Evolutionary conservation across 257 asterid genomes (phyloP).

Genomic region (Rhazya stricta): DNA sequence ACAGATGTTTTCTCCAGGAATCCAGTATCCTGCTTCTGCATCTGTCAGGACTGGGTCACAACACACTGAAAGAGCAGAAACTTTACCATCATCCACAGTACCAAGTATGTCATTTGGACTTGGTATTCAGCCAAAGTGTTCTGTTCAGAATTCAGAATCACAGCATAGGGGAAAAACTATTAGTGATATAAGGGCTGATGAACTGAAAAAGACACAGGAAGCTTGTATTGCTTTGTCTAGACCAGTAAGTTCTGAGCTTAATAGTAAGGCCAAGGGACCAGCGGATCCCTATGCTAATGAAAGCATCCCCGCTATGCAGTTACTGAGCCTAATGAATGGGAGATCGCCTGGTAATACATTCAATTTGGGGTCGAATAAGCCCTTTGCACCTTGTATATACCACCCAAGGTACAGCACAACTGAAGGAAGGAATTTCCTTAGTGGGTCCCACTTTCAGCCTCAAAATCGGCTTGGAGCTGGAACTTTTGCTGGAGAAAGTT

Average conservation of each 20-base stretch:
- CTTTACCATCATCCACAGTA: conserved; percentile 13
- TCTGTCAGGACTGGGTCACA: conserved; percentile 31
- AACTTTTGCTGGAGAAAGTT: conserved; percentile 19
- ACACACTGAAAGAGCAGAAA: conserved; percentile 19
- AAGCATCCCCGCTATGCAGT: conserved; percentile 73
- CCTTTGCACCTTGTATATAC: conserved; percentile 38
- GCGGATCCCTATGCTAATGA: conserved; percentile 53
- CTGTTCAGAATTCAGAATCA: conserved; percentile 11
- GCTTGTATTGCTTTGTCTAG: conserved; percentile 1
- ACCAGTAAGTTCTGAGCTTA: conserved; percentile 22
- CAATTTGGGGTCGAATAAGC: conserved; percentile 30
- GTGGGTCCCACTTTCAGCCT: conserved; percentile 30
- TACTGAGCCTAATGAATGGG: conserved; percentile 70
- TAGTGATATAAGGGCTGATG: conserved; percentile 33
- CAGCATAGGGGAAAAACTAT: conserved; percentile 33
- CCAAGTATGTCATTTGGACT: conserved; percentile 21
- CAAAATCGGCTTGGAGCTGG: conserved; percentile 15
- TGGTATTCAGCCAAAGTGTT: conserved; percentile 26
- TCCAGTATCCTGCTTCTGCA: conserved; percentile 30
- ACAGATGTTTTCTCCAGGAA: conserved; percentile 26
- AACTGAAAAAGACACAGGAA: conserved; percentile 20
- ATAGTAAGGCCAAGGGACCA: conserved; percentile 27
- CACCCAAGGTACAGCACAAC: conserved; percentile 40
- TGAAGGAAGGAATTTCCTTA: conserved; percentile 33
- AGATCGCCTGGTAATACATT: conserved; percentile 27